Evolutionary conservation across 352 stramenopile genomes (phyloP), one percentile per base, ranked within the genome.

Genomic region (Thalassiosira mediterranea): DNA sequence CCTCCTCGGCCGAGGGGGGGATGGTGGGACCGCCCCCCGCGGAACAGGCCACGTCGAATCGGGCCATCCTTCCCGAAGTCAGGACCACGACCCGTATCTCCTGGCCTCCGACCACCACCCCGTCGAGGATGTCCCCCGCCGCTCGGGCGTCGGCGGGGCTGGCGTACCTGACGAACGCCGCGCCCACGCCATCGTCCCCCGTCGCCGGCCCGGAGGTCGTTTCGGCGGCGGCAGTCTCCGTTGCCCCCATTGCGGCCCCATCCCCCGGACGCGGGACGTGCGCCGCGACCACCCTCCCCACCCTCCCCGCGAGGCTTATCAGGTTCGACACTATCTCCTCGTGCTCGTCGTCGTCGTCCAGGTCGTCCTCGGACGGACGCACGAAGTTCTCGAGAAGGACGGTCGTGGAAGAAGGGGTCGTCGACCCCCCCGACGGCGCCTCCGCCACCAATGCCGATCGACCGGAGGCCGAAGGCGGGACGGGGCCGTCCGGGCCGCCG

Each of bases 331-430:
- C 19, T 37, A 92, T 83, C 74, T 92, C 87, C 34, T 88, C 64
- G 40, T 87, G 86, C 59, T 93, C 87, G 32, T 93, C 87, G n/a
- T 91, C 80, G 63, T 93, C 84, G 3, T n/a, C 42, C 31, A 83
- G 58, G 61, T 90, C 69, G 23, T 89, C 48, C 61, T 90, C 83
- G 7, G 79, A 57, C 10, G 40, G 53, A 32, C 40, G 15, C 3
- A 82, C 53, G 69, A 81, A 92, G 61, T 88, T 81, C 44, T 81
- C 72, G 15, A 90, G 46, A 23, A 72, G 72, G 5, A 89, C 19
- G 0, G 78, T 81, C 1, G 40, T 63, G 3, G 60, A 72, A 1
- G 25, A 44, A 4, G 21, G 31, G 10, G 42, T 37, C 31, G 46
- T 26, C n/a, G 46, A 48, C 40, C 8, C 17, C n/a, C 0, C 25